phyloP scores from a whole-genome alignment of 345 rosid genomes.

The Eucalyptus paniculata region DNA sequence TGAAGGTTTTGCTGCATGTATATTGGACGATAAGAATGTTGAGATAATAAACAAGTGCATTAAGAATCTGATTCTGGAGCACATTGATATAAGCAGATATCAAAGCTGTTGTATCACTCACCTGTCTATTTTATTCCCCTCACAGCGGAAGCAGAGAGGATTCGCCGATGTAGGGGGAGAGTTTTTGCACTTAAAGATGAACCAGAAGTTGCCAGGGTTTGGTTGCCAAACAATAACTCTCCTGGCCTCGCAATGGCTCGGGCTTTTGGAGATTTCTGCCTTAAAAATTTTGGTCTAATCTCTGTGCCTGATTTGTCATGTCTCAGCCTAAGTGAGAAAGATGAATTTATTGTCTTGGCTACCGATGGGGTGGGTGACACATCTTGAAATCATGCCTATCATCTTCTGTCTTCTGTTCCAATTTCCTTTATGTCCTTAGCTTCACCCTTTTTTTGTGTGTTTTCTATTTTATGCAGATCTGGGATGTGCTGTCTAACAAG shows the following conservation, averaged over 20 bases:
- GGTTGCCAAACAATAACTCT: constrained; percentile 89
- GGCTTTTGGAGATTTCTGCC: constrained; percentile 98
- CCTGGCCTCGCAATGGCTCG: constrained; percentile 99
- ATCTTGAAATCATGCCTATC: not conserved
- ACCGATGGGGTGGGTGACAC: constrained; percentile 73
- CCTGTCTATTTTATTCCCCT: not conserved
- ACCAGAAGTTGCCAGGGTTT: constrained; percentile 93
- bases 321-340: constrained; percentile 53
- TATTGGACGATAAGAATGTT: not conserved
- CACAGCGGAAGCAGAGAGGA: constrained; percentile 93
- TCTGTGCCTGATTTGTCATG: constrained; percentile 86
- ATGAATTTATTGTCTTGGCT: constrained; percentile 90
- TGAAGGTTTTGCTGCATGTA: not conserved
- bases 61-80: not conserved
- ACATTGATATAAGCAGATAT: not conserved
- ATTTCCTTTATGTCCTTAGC: not conserved
- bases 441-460: not conserved
- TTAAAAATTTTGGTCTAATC: constrained; percentile 91
- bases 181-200: constrained; percentile 95
- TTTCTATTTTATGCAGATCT: constrained; percentile 28
- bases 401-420: not conserved
- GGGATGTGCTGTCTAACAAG: constrained; percentile 93
- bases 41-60: not conserved
- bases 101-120: not conserved
- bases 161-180: constrained; percentile 72